These are phyloP conservation scores for Agrocybe chaxingu DNA, from an alignment of 768 basidiomycete genomes.

Conservation along the genomic window DNA sequence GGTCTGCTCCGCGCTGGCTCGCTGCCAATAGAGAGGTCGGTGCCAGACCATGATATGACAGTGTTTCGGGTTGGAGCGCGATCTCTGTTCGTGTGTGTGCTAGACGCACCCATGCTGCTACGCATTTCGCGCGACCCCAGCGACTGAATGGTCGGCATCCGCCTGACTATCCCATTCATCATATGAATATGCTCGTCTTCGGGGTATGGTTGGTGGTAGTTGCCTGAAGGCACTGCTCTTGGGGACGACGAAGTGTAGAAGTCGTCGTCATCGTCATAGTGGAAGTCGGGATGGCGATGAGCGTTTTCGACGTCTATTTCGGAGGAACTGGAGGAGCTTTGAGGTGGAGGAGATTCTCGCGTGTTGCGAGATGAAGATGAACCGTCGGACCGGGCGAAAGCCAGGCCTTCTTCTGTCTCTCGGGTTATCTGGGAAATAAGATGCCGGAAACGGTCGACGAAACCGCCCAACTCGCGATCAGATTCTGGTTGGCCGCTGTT, in stretches of 20 bases:
- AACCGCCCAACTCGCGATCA: constrained; percentile 36
- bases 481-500: constrained; percentile 5
- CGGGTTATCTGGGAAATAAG: constrained; percentile 47
- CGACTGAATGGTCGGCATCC: constrained; percentile 81
- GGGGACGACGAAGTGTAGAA: constrained; percentile 18
- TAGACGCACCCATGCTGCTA: constrained; percentile 23
- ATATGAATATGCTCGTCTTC: constrained; percentile 55
- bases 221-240: constrained; percentile 27
- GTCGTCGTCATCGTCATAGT: constrained; percentile 24
- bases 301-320: constrained; percentile 12
- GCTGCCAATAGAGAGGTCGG: constrained; percentile 19
- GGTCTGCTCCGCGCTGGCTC: constrained; percentile 30
- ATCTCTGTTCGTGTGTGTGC: constrained; percentile 19
- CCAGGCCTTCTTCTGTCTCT: constrained; percentile 51
- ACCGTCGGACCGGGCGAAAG: constrained; percentile 31
- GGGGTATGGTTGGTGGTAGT: constrained; percentile 31
- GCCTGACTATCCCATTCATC: constrained; percentile 60
- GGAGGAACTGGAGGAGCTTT: constrained; percentile 3
- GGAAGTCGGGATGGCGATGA: constrained; percentile 13
- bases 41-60: constrained; percentile 25
- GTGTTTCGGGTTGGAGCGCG: constrained; percentile 33
- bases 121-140: constrained; percentile 62
- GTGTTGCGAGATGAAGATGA: constrained; percentile 15
- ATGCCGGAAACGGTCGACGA: constrained; percentile 49
- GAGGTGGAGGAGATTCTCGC: constrained; percentile 5